phyloP scores from a whole-genome alignment of 768 basidiomycete genomes.

The Scleroderma citrinum region DNA sequence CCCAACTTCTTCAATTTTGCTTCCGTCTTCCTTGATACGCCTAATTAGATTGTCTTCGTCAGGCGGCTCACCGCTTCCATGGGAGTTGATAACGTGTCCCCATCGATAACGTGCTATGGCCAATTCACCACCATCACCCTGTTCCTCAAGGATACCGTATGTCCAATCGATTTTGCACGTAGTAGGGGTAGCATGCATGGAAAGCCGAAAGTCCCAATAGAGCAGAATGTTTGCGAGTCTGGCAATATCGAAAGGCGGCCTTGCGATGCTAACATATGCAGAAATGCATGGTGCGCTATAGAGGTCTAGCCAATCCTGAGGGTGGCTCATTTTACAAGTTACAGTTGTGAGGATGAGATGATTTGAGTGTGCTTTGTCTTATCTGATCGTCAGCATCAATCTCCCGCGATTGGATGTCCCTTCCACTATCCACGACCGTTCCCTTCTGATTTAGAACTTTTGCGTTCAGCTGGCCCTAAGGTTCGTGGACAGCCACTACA shows the following conservation, averaged over 20 bases:
- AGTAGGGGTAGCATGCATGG: neutral
- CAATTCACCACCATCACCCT: neutral
- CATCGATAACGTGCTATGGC: constrained; percentile 10
- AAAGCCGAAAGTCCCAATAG: constrained; percentile 15
- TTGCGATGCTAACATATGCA: constrained; percentile 8
- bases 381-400: too few species aligned
- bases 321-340: too few species aligned
- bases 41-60: constrained; percentile 11
- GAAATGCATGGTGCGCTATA: constrained; percentile 7
- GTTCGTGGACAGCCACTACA: too few species aligned
- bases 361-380: too few species aligned
- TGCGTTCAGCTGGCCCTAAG: too few species aligned
- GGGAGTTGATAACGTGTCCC: constrained; percentile 13
- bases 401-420: too few species aligned
- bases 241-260: constrained; percentile 8
- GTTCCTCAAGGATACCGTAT: constrained; percentile 5
- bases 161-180: constrained; percentile 7
- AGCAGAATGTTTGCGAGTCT: constrained; percentile 4
- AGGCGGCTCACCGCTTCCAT: constrained; percentile 5
- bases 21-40: constrained; percentile 3
- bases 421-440: too few species aligned
- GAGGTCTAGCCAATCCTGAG: constrained; percentile 7
- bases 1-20: constrained; percentile 7
- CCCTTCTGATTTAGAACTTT: too few species aligned
- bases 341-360: too few species aligned